Evolutionary conservation across 768 basidiomycete species (phyloP).

Genomic region (Clitopilus hobsonii): DNA sequence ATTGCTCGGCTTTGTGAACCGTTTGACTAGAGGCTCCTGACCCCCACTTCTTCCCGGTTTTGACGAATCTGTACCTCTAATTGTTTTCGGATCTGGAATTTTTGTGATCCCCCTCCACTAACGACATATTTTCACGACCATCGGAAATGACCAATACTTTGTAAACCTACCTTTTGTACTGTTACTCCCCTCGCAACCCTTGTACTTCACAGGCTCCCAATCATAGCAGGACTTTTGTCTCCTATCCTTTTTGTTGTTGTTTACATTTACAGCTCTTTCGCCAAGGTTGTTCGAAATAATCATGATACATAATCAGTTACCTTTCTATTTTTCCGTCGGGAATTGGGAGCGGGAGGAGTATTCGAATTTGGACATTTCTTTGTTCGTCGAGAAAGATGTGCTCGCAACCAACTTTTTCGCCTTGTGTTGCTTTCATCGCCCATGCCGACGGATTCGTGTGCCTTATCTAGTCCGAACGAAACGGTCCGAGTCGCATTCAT

Average conservation of each 20-base stretch:
- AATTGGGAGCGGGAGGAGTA: not conserved
- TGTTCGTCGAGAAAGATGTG: not conserved
- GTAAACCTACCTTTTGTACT: not conserved
- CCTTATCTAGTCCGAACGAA: not conserved
- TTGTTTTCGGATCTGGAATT: not conserved
- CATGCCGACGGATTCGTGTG: not conserved
- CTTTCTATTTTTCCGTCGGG: not conserved
- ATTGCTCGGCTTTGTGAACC: not conserved
- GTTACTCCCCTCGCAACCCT: not conserved
- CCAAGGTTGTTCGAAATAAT: not conserved
- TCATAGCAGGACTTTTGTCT: not conserved
- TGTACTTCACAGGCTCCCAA: not conserved
- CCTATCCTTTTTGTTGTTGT: not conserved
- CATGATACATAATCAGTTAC: not conserved
- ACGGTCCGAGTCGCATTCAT: constrained; percentile 1
- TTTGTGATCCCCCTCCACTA: not conserved
- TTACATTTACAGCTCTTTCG: not conserved
- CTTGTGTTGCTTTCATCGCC: not conserved
- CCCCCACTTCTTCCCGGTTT: not conserved
- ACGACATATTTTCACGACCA: not conserved
- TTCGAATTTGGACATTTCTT: not conserved
- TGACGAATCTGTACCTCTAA: constrained; percentile 1
- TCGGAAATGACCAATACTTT: not conserved
- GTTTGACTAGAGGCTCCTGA: not conserved
- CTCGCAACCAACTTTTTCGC: not conserved